Percentiles rank a stretch among this genome's conserved stretches.
These are phyloP conservation scores for Penicillium sp. DNA, from an alignment of 2,329 filamentous ascomycete species.

Conservation along the genomic window DNA sequence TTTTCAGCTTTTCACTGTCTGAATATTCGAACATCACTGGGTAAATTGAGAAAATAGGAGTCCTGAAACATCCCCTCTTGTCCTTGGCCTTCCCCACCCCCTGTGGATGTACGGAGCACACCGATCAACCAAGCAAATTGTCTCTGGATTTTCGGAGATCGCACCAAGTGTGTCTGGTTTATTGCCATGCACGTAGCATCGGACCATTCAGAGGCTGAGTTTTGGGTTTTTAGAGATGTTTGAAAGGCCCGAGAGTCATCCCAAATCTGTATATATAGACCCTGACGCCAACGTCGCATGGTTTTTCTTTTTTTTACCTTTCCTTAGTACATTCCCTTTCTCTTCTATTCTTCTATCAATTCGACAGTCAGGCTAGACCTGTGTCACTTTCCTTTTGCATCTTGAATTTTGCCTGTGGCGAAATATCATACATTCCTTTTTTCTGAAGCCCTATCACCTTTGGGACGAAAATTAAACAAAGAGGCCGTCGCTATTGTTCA, in stretches of 20 bases:
- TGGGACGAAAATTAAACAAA: constrained; percentile 1
- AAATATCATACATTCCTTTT: constrained; percentile 33
- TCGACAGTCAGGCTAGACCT: constrained; percentile 38
- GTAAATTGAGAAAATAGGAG: background rate
- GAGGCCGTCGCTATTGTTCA: background rate
- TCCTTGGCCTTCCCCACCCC: constrained; percentile 6
- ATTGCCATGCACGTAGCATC: constrained; percentile 13
- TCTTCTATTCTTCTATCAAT: constrained; percentile 18
- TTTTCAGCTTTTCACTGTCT: background rate
- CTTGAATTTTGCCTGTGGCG: constrained; percentile 35
- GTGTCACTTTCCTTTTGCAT: constrained; percentile 30
- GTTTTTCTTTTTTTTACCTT: constrained; percentile 15
- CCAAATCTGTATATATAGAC: constrained; percentile 22
- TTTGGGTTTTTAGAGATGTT: background rate
- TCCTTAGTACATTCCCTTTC: constrained; percentile 24
- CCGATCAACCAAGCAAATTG: background rate
- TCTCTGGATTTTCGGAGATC: background rate
- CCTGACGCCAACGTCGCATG: constrained; percentile 15
- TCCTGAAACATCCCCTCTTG: constrained; percentile 21
- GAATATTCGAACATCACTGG: background rate
- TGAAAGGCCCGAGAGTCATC: constrained; percentile 3
- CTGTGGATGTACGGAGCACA: constrained; percentile 3
- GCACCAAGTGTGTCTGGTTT: constrained; percentile 18
- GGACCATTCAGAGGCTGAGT: constrained; percentile 8
- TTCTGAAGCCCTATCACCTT: background rate